Base-by-base conservation (phyloP, 2,329 filamentous ascomycete genomes). In the Epichloe glyceriae region DNA sequence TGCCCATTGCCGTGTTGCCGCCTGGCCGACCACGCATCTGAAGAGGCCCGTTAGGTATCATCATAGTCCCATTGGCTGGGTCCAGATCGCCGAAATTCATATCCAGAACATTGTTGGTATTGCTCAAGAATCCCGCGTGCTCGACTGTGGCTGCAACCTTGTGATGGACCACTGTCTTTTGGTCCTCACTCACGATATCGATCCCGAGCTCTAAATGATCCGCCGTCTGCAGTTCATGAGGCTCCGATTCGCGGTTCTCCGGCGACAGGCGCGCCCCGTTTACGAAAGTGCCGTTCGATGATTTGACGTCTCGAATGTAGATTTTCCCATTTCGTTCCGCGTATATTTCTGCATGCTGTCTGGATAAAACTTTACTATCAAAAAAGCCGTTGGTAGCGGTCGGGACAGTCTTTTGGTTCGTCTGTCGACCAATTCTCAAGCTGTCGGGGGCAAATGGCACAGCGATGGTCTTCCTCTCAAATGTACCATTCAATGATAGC, bases 71-170 rank as follows among this genome's bases (percentile, higher is more conserved):
- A 55, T 87, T 86, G 22, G 86, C 80, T 4, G 88, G 86, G 62
- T 96, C 89, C 33, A 97, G 74, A 60, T 97, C 91, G 45, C 88
- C 88, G 70, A 95, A 95, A 61, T 85, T 95, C 71, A 96, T 82
- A 62, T 95, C 89, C 58, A 94, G 69, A 45, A 90, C 79, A 62
- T 86, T 94, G 59, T 79, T 86, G 8, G 82, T 79, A 11, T 83
- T 78, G 43, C 78, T 83, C 55, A 90, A 79, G 56, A 91, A 85
- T 6, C 93, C 93, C 39, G 93, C 89, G 69, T 96, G 88, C 66
- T 98, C 93, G 51, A 98, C 89, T 64, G 94, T 94, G 51, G 93
- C 90, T 19, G 91, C 90, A 46, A 98, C 93, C 64, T 98, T 98
- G 72, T 97, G 93, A 64, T 98, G 93, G 14, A 98, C 90, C 30